Evolutionary conservation across 768 basidiomycete genomes (phyloP).

Genomic region (Pleurotus cornucopiae): DNA sequence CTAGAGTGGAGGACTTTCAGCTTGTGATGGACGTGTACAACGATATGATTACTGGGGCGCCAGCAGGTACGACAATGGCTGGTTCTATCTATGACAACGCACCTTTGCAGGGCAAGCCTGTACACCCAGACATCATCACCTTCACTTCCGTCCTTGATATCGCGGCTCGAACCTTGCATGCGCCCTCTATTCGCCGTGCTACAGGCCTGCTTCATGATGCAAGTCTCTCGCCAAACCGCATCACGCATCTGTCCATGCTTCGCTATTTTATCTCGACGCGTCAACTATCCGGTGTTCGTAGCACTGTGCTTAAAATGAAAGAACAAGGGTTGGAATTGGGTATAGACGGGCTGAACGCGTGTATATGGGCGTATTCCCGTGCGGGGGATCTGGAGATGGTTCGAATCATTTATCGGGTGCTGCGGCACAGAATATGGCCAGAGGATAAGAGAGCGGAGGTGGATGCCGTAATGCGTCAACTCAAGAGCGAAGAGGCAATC

Average conservation of each 20-base stretch:
- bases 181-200: constrained; percentile 44
- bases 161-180: constrained; percentile 49
- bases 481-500: constrained; percentile 44
- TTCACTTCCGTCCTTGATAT: constrained; percentile 65
- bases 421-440: constrained; percentile 49
- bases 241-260: constrained; percentile 60
- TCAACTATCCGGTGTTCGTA: constrained; percentile 50
- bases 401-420: constrained; percentile 54
- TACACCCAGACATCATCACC: constrained; percentile 62
- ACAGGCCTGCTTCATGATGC: constrained; percentile 49
- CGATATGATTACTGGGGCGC: constrained; percentile 48
- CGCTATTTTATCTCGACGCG: constrained; percentile 45
- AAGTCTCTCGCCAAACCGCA: constrained; percentile 50
- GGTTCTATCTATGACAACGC: background rate
- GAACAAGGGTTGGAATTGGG: constrained; percentile 48
- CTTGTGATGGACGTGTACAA: constrained; percentile 55
- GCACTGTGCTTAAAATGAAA: constrained; percentile 48
- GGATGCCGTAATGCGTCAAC: constrained; percentile 26
- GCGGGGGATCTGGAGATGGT: constrained; percentile 53
- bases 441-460: constrained; percentile 29
- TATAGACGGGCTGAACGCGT: constrained; percentile 65
- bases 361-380: constrained; percentile 64
- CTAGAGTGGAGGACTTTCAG: constrained; percentile 52
- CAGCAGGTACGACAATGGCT: constrained; percentile 34
- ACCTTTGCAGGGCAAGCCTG: constrained; percentile 11